Conservation (phyloP, 805 yeast species). For the Saccharomycopsis oosterbeekiorum region DNA sequence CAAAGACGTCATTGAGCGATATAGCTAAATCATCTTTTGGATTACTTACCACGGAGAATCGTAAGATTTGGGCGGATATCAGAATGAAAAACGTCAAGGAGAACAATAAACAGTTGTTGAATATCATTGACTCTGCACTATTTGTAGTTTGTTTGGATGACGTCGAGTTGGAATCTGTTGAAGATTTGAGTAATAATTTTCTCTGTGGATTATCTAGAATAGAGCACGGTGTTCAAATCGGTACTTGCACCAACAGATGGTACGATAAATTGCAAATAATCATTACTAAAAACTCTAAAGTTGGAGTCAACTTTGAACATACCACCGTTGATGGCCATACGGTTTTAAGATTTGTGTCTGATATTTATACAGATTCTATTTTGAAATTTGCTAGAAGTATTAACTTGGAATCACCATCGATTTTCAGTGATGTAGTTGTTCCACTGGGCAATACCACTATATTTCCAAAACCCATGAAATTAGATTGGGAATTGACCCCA, state of each 20-base stretch:
- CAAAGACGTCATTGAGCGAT: conserved; percentile 41
- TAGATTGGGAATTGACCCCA: conserved; percentile 79
- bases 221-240: conserved; percentile 81
- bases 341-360: conserved; percentile 77
- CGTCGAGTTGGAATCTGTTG: conserved; percentile 47
- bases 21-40: conserved; percentile 82
- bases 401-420: conserved; percentile 42
- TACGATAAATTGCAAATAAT: conserved; percentile 86
- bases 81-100: conserved; percentile 39
- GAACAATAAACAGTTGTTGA: conserved; percentile 58
- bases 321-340: conserved; percentile 97
- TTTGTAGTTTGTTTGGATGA: conserved; percentile 81
- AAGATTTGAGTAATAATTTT: conserved; percentile 71
- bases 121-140: conserved; percentile 70
- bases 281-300: conserved; percentile 80
- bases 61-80: conserved; percentile 78
- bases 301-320: conserved; percentile 89
- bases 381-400: conserved; percentile 77
- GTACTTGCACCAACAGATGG: conserved; percentile 93
- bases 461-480: conserved; percentile 40
- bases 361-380: conserved; percentile 85
- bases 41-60: conserved; percentile 79
- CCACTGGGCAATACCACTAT: conserved; percentile 20
- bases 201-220: conserved; percentile 75
- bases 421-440: background rate